phyloP scores from a whole-genome alignment of 345 rosid species.

The Syzygium aromaticum region DNA sequence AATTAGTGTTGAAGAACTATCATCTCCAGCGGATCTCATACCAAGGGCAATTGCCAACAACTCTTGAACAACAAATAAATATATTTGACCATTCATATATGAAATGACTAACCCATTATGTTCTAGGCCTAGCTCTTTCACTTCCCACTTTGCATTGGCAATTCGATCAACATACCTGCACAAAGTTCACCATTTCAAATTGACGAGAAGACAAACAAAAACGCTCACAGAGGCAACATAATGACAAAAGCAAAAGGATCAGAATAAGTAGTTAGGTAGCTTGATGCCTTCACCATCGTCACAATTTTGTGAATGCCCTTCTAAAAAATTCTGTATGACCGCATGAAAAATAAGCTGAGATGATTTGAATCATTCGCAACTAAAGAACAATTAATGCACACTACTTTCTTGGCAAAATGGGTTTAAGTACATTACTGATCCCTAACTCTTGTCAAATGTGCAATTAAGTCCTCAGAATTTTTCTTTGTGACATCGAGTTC shows the following conservation, averaged over 20 bases:
- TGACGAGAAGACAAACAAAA: background rate
- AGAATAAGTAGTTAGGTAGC: background rate
- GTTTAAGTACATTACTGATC: background rate
- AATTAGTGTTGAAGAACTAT: background rate
- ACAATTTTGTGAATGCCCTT: background rate
- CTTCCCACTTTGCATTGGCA: constrained; percentile 93
- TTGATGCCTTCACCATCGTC: background rate
- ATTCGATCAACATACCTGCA: constrained; percentile 88
- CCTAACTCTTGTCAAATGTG: background rate
- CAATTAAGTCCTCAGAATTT: background rate
- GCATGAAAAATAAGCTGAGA: background rate
- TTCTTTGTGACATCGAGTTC: background rate
- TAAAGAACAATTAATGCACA: background rate
- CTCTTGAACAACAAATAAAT: background rate
- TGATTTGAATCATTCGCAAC: background rate
- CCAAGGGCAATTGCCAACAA: background rate
- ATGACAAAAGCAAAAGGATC: background rate
- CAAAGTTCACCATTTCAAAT: constrained; percentile 1
- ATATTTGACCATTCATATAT: background rate
- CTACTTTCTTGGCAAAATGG: background rate
- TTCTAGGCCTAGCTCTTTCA: constrained; percentile 94
- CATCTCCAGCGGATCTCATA: background rate
- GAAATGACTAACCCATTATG: constrained; percentile 85
- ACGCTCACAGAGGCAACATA: background rate
- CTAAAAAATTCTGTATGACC: background rate